Percentiles rank a stretch among this genome's conserved stretches.
Conservation (phyloP, 805 yeast species). For the Metschnikowia kofuensis region DNA sequence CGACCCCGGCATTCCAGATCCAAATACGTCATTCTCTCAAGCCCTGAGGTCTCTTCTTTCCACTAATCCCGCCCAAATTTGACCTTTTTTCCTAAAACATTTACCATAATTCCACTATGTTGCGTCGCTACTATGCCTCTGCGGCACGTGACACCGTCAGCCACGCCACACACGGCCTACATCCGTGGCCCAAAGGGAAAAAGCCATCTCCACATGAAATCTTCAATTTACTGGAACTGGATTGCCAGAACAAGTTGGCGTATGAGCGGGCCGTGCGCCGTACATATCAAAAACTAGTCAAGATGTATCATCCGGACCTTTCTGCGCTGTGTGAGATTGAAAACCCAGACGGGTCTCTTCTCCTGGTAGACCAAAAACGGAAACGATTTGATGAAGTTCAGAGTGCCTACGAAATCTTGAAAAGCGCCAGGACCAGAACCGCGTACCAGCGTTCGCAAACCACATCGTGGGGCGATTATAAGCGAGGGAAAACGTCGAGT, state of each 20-base stretch:
- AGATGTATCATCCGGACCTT: conserved; percentile 80
- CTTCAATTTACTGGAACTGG: conserved; percentile 39
- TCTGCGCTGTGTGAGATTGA: conserved; percentile 23
- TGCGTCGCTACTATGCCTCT: conserved; percentile 20
- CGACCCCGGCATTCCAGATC: too few species aligned
- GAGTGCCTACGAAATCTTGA: conserved; percentile 40
- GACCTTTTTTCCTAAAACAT: background rate
- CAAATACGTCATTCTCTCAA: too few species aligned
- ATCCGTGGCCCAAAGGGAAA: conserved; percentile 55
- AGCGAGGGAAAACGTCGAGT: conserved; percentile 21
- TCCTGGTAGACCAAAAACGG: conserved; percentile 33
- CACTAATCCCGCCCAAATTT: too few species aligned
- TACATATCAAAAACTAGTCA: conserved; percentile 46
- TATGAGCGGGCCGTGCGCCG: conserved; percentile 48
- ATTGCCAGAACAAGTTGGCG: conserved; percentile 39
- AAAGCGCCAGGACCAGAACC: conserved; percentile 50
- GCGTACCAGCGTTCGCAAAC: conserved; percentile 27
- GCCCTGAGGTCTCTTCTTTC: too few species aligned
- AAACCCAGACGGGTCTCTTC: conserved; percentile 26
- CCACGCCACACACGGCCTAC: conserved; percentile 28
- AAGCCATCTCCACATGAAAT: conserved; percentile 73
- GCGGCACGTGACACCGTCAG: conserved; percentile 17
- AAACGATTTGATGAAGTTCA: conserved; percentile 31
- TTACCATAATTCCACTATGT: background rate
- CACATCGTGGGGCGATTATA: conserved; percentile 29